phyloP scores from a whole-genome alignment of 352 stramenopile species.

The Phytophthora boehmeriae region DNA sequence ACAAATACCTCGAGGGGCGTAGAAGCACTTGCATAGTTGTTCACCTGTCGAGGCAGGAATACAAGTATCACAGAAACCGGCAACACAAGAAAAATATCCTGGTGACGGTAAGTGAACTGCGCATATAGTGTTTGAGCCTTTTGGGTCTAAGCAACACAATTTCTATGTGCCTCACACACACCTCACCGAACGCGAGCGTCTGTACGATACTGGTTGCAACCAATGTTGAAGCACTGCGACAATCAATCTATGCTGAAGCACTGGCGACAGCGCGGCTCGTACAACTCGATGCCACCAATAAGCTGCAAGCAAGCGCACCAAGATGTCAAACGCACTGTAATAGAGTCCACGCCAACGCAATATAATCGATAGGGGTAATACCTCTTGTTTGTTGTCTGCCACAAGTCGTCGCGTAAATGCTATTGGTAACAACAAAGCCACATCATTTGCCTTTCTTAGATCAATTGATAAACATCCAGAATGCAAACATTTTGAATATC shows the following conservation, averaged over 20 bases:
- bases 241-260: slow-evolving; percentile 59
- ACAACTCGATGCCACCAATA: slow-evolving; percentile 80
- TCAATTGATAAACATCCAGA: background rate
- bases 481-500: slow-evolving; percentile 5
- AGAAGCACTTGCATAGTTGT: background rate
- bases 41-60: no score
- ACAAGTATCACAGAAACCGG: no score
- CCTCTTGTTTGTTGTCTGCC: slow-evolving; percentile 71
- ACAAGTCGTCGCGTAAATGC: slow-evolving; percentile 81
- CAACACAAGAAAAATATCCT: background rate
- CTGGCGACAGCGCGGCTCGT: slow-evolving; percentile 78
- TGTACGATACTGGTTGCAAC: slow-evolving; percentile 30
- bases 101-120: background rate
- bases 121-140: background rate
- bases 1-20: slow-evolving; percentile 1
- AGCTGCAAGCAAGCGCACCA: slow-evolving; percentile 36
- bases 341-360: background rate
- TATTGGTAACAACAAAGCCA: slow-evolving; percentile 12
- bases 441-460: slow-evolving; percentile 1
- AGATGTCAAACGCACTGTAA: slow-evolving; percentile 1
- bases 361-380: slow-evolving; percentile 17
- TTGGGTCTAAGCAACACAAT: background rate
- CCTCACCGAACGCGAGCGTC: slow-evolving; percentile 11
- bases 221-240: slow-evolving; percentile 59
- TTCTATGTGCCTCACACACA: background rate